These are phyloP conservation scores for Plantago elongata DNA, from an alignment of 257 asterid genomes.

Conservation along the genomic window DNA sequence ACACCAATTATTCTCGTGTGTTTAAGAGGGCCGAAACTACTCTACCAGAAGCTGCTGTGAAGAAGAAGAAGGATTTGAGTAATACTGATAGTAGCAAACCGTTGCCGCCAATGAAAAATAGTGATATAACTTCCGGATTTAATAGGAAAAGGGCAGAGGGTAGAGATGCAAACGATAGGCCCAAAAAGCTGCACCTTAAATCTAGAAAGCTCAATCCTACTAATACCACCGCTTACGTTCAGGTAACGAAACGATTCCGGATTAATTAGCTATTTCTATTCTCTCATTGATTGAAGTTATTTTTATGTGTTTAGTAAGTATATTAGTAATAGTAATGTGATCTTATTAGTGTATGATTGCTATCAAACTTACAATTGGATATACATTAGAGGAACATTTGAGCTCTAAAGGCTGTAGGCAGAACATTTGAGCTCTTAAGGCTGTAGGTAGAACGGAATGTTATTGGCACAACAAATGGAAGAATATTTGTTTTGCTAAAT, in stretches of 20 bases:
- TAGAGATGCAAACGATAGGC: slow-evolving; percentile 46
- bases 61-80: slow-evolving; percentile 21
- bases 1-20: slow-evolving; percentile 28
- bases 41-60: slow-evolving; percentile 22
- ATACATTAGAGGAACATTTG: no score
- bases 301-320: no score
- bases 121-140: slow-evolving; percentile 37
- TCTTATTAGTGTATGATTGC: no score
- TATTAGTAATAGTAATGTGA: no score
- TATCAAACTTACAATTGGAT: no score
- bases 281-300: no score
- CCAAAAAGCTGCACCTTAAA: slow-evolving; percentile 66
- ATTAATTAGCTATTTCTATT: not conserved
- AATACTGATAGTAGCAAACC: slow-evolving; percentile 29
- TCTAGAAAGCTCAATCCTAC: slow-evolving; percentile 71
- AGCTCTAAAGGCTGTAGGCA: no score
- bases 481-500: no score
- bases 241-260: slow-evolving; percentile 33
- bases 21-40: slow-evolving; percentile 36
- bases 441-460: no score
- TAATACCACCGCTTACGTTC: slow-evolving; percentile 72
- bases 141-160: slow-evolving; percentile 88
- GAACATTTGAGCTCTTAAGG: no score
- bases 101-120: slow-evolving; percentile 44
- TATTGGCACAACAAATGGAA: no score